Evolutionary conservation across 805 yeast species (phyloP).

Genomic region (Teunomyces lycoperdinae): DNA sequence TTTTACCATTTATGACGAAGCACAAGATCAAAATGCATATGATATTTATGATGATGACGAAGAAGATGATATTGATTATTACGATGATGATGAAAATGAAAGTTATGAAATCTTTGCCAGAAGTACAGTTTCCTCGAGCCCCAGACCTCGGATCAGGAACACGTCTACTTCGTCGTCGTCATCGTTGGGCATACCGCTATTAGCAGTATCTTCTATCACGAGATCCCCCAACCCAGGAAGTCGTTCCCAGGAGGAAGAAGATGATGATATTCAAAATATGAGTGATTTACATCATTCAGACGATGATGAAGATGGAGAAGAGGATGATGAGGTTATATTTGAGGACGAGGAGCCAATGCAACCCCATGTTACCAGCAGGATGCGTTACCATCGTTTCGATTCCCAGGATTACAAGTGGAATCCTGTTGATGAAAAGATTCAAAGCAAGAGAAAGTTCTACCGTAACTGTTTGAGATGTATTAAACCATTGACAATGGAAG

Average conservation of each 20-base stretch:
- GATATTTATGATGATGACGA: conserved; percentile 7
- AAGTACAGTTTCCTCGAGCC: neutral
- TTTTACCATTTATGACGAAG: conserved; percentile 3
- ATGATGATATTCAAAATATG: conserved; percentile 22
- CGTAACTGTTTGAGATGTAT: conserved; percentile 58
- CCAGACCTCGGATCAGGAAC: neutral
- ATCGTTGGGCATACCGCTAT: neutral
- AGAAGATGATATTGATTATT: conserved; percentile 10
- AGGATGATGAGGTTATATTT: conserved; percentile 8
- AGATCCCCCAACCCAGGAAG: neutral
- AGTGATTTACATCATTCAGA: conserved; percentile 30
- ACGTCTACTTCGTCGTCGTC: neutral
- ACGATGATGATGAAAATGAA: conserved; percentile 13
- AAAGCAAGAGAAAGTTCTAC: conserved; percentile 38
- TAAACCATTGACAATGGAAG: conserved; percentile 49
- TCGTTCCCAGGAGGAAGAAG: conserved; percentile 8
- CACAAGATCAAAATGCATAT: neutral
- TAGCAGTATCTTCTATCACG: neutral
- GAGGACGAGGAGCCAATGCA: neutral
- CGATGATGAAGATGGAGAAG: conserved; percentile 22
- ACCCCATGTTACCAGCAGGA: neutral
- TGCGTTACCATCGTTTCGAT: neutral
- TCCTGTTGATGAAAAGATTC: conserved; percentile 37
- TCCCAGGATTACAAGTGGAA: conserved; percentile 40
- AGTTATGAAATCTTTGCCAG: conserved; percentile 4